A percentile compares a stretch with the other conserved stretches of the same genome.
These are phyloP conservation scores for Neofusicoccum sp. DNA, from an alignment of 2,329 filamentous ascomycete species.

Conservation along the genomic window DNA sequence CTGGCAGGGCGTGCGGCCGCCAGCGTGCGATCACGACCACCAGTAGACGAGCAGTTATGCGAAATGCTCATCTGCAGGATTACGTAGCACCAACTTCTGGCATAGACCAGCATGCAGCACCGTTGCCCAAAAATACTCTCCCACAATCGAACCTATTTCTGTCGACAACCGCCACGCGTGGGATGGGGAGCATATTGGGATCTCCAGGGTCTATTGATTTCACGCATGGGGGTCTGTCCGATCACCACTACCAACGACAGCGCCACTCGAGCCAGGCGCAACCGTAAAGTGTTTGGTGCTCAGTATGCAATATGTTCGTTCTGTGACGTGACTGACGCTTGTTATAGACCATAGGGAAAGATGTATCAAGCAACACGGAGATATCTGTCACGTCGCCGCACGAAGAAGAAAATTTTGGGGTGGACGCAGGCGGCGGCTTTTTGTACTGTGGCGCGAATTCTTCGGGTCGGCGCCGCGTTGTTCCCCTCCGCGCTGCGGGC, in stretches of 20 bases:
- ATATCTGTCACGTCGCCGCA: constrained; percentile 74
- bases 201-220: constrained; percentile 13
- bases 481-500: background rate
- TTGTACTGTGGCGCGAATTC: background rate
- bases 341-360: constrained; percentile 27
- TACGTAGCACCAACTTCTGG: constrained; percentile 11
- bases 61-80: constrained; percentile 15
- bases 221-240: constrained; percentile 47
- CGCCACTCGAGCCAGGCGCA: constrained; percentile 33
- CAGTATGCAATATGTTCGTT: constrained; percentile 68
- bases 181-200: constrained; percentile 10
- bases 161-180: background rate
- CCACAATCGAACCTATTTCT: background rate
- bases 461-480: background rate
- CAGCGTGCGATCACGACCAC: background rate
- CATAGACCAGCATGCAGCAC: constrained; percentile 13
- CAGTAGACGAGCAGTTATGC: constrained; percentile 11
- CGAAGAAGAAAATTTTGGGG: constrained; percentile 60
- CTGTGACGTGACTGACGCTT: constrained; percentile 82
- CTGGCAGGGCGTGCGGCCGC: background rate
- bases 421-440: background rate
- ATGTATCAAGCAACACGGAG: constrained; percentile 75
- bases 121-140: constrained; percentile 6
- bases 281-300: constrained; percentile 42
- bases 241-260: constrained; percentile 45